These are phyloP conservation scores for Saposhnikovia divaricata DNA, from an alignment of 129 eudicot species.

Conservation along the genomic window DNA sequence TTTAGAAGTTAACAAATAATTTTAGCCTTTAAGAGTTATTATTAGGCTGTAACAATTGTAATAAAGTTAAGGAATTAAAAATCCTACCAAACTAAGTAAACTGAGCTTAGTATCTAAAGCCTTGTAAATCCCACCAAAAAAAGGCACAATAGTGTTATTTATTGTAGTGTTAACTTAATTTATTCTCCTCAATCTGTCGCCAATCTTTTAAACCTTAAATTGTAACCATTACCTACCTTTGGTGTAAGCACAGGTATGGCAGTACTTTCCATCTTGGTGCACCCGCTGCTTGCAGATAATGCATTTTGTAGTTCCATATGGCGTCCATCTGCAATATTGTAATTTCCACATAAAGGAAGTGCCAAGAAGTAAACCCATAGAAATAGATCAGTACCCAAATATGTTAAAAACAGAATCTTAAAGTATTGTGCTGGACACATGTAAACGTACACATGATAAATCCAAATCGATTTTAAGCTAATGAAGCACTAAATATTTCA, in stretches of 20 bases:
- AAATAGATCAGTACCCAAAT: neutral
- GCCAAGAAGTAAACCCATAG: neutral
- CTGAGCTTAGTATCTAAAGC: neutral
- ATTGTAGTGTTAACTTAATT: neutral
- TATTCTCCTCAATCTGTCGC: neutral
- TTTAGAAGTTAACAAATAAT: neutral
- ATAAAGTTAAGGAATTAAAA: neutral
- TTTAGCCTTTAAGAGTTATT: no score
- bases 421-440: neutral
- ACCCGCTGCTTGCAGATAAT: conserved; percentile 96
- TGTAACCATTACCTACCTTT: conserved; percentile 47
- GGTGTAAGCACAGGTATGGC: conserved; percentile 91
- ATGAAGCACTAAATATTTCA: neutral
- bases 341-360: neutral
- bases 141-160: neutral
- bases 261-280: conserved; percentile 88
- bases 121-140: neutral
- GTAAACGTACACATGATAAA: neutral
- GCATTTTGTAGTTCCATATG: conserved; percentile 87
- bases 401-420: neutral
- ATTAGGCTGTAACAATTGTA: neutral
- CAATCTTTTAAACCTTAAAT: neutral
- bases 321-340: conserved; percentile 68
- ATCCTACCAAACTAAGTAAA: neutral
- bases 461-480: conserved; percentile 4